Base-by-base conservation (phyloP, 805 yeast species). In the Priceomyces melissophilus region DNA sequence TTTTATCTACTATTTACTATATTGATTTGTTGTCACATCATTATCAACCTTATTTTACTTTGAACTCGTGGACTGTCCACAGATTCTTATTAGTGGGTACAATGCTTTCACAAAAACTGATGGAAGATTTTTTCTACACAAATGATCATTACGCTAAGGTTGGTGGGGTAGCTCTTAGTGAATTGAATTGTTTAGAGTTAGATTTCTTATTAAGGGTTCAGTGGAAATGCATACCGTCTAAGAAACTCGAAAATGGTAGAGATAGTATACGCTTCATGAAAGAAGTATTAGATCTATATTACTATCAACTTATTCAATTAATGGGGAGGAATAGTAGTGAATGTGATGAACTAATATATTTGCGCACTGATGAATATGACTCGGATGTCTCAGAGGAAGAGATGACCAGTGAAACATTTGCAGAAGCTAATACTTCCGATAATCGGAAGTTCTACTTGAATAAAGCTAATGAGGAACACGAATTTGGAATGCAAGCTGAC, bases 71-170 rank as follows among this genome's bases (percentile, higher is more conserved):
- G 59, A 91, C 99, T 0, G 96, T 91, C 3, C 99, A 91, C 59
- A 75, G 99, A 43, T 93, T 89, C 54, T 63, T 91, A 39, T 71
- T 91, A 31, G 90, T 96, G 0, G 93, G 96, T 1, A 89, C 96
- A 0, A 86, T 95, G 44, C 79, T 91, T 2, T 95, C 93, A 0
- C 82, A 91, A 48, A 91, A 91, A 59, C 91, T 95, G 1, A 72
- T 89, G 48, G 89, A 96, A 61, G 99, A 91, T 64, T 84, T 90
- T 17, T 91, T 93, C 62, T 90, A 93, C 63, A 88, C 96, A 11
- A 91, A 90, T 61, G 76, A 83, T 34, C 96, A 93, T 61, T 91
- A 93, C 55, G 96, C 98, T 10, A 86, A 85, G 58, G 97, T 93
- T 13, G 99, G 99, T 3, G 98, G 99, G 45, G 84, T 89, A 3